Conservation (phyloP, 2,329 filamentous ascomycete species). For the Amesomyces nigricolor region DNA sequence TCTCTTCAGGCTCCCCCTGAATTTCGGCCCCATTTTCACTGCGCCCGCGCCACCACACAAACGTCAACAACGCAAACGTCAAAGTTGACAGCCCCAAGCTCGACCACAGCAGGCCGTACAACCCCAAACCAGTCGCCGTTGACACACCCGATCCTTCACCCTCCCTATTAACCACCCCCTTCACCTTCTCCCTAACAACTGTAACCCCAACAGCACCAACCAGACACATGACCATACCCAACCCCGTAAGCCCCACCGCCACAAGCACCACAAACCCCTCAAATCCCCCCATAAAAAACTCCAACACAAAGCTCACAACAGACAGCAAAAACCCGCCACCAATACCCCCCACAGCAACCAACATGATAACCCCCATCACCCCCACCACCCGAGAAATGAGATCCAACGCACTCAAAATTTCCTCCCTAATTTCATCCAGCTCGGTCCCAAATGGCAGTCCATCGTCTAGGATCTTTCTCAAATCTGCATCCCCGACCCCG, state of each 20-base stretch:
- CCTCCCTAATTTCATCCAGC: conserved; percentile 20
- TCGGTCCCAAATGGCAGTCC: conserved; percentile 43
- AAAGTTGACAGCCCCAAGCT: neutral
- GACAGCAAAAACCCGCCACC: conserved; percentile 38
- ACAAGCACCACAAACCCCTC: neutral
- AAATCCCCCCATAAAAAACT: neutral
- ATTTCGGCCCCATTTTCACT: neutral
- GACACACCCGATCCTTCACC: conserved; percentile 15
- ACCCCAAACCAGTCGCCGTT: conserved; percentile 8
- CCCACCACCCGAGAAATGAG: conserved; percentile 45
- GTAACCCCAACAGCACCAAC: conserved; percentile 15
- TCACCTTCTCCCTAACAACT: conserved; percentile 12
- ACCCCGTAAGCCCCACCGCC: conserved; percentile 22
- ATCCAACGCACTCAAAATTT: conserved; percentile 43
- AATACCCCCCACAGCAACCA: conserved; percentile 38
- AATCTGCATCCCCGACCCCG: conserved; percentile 14
- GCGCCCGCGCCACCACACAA: neutral
- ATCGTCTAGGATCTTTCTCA: conserved; percentile 42
- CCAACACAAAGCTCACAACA: conserved; percentile 20
- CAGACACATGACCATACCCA: conserved; percentile 27
- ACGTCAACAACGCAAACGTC: conserved; percentile 1
- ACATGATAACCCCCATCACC: conserved; percentile 45
- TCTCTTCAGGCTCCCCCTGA: neutral
- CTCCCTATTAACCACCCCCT: conserved; percentile 14
- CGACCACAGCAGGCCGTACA: conserved; percentile 18